phyloP scores from a whole-genome alignment of 23 red algal genomes.

The Gracilaria domingensis region DNA sequence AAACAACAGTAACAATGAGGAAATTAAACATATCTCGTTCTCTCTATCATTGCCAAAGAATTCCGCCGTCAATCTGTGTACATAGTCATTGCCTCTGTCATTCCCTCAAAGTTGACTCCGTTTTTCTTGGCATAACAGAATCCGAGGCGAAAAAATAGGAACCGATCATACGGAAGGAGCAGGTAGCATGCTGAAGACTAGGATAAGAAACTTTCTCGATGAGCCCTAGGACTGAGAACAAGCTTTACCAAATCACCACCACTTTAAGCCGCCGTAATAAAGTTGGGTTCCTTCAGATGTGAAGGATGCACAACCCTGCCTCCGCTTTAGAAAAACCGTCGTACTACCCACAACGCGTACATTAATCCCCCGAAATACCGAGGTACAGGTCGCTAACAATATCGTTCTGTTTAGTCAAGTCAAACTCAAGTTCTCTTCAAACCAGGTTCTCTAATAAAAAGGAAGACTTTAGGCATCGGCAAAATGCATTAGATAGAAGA shows the following conservation, averaged over 20 bases:
- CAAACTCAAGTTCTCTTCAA: too few relatives aligned
- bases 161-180: neutral
- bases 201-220: neutral
- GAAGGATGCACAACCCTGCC: too few relatives aligned
- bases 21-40: too few relatives aligned
- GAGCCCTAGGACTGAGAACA: neutral
- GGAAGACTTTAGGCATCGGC: neutral
- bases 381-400: too few relatives aligned
- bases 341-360: too few relatives aligned
- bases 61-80: neutral
- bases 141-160: constrained; percentile 20
- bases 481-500: constrained; percentile 1
- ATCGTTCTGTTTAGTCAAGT: neutral
- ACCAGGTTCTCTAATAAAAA: neutral
- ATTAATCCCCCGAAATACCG: too few relatives aligned
- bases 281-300: neutral
- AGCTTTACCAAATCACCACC: neutral
- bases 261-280: neutral
- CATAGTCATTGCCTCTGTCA: constrained; percentile 11
- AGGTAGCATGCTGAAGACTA: neutral
- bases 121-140: neutral
- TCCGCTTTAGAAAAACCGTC: too few relatives aligned
- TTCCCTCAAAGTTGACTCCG: constrained; percentile 37
- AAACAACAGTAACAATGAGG: too few relatives aligned
- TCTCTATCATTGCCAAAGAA: too few relatives aligned